A percentile compares a stretch with the other conserved stretches of the same genome.
These are phyloP conservation scores for Tricholoma flavovirens DNA, from an alignment of 768 basidiomycete species.

Conservation along the genomic window DNA sequence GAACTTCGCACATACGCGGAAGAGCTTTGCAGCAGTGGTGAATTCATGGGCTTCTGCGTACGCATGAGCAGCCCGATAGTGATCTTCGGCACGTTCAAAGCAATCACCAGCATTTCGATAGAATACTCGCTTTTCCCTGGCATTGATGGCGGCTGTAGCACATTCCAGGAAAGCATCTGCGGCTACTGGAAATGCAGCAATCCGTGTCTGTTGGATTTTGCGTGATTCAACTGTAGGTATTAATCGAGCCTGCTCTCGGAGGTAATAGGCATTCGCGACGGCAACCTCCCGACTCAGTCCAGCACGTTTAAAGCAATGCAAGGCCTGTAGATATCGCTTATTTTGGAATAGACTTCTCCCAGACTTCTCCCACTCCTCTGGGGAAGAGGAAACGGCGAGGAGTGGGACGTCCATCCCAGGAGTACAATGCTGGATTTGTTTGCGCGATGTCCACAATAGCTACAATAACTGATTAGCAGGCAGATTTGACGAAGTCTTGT, in stretches of 20 bases:
- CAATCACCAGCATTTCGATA: slow-evolving; percentile 42
- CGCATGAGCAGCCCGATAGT: slow-evolving; percentile 37
- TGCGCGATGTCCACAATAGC: slow-evolving; percentile 45
- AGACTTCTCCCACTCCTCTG: slow-evolving; percentile 31
- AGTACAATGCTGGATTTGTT: slow-evolving; percentile 42
- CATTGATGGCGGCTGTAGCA: slow-evolving; percentile 22
- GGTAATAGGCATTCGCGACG: slow-evolving; percentile 47
- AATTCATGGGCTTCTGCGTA: slow-evolving; percentile 40
- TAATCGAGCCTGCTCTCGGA: slow-evolving; percentile 46
- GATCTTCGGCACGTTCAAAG: slow-evolving; percentile 34
- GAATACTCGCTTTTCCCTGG: slow-evolving; percentile 29
- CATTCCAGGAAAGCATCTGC: slow-evolving; percentile 46
- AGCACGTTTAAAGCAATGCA: slow-evolving; percentile 49
- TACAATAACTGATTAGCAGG: slow-evolving; percentile 17
- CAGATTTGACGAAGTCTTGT: background rate
- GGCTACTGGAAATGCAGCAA: slow-evolving; percentile 35
- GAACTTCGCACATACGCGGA: slow-evolving; percentile 43
- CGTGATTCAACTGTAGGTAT: slow-evolving; percentile 14
- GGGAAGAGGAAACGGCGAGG: slow-evolving; percentile 49
- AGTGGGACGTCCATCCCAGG: slow-evolving; percentile 45
- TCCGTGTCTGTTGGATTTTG: slow-evolving; percentile 13
- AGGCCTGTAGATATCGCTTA: slow-evolving; percentile 46
- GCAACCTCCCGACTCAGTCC: slow-evolving; percentile 33
- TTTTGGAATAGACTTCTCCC: slow-evolving; percentile 33
- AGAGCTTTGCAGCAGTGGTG: slow-evolving; percentile 38